Evolutionary conservation across 1,284 basidiomycete genomes (phyloP), one percentile per base, ranked within the genome.

Genomic region (Caloboletus firmus): DNA sequence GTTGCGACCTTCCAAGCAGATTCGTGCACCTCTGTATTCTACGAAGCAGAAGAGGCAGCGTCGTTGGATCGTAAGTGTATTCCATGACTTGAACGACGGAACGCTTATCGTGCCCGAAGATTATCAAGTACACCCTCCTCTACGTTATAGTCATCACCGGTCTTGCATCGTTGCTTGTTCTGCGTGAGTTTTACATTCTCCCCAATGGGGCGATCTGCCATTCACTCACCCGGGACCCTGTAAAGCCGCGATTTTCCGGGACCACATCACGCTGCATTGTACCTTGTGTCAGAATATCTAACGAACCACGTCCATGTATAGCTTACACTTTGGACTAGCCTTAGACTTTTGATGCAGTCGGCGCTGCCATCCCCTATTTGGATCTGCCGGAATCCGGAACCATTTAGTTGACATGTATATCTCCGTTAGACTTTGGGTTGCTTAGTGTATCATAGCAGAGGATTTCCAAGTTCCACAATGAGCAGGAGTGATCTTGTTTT

Each of bases 21-120:
- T 97, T 62, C 89, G 94, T 48, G 84, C 95, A 15, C 96, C 96
- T 22, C 82, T 99, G 59, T 99, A 96, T 80, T 95, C 93, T 17
- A 92, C 89, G 50, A 93, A 94, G 74, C 93, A 95, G 74, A 93
- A 93, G 77, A 82, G 89, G 62, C 91, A 93, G 70, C 82, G 94
- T 60, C 78, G 94, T 63, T 93, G 91, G 87, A 95, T 95, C 70
- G 93, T 93, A 63, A 62, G 84, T 77, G 13, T 4, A 28, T 43
- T 17, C 28, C 24, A 3, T 36, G 49, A 22, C 47, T 35, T 24
- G 9, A 45, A 36, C 31, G 43, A 43, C 52, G n/a, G 32, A 32
- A 24, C 31, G 42, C 56, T 64, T 13, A 62, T 41, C 40, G 41
- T 24, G n/a, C 30, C 40, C 31, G 26, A 61, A 87, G 84, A 78